phyloP scores from a whole-genome alignment of 2,329 filamentous ascomycete species.

The Pseudogymnoascus verrucosus region DNA sequence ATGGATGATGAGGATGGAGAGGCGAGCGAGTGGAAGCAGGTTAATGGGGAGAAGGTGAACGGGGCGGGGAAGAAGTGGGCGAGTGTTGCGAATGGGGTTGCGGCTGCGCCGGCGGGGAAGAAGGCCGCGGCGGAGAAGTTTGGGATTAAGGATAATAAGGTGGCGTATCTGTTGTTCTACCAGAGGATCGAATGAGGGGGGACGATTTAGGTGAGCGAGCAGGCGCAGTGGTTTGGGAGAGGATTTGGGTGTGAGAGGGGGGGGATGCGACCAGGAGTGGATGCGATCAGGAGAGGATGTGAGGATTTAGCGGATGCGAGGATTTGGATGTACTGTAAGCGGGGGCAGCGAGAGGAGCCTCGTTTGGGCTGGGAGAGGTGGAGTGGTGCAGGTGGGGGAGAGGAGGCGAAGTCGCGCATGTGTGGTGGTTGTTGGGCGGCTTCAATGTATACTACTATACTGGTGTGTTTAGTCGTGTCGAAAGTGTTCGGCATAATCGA shows the following conservation, averaged over 20 bases:
- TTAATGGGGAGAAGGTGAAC: constrained; percentile 50
- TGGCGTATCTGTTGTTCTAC: constrained; percentile 95
- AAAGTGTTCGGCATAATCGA: constrained; percentile 1
- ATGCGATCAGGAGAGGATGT: not conserved
- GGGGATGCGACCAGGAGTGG: too few species aligned
- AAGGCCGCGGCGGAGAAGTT: constrained; percentile 51
- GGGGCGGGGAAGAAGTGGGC: constrained; percentile 61
- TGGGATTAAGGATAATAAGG: constrained; percentile 81
- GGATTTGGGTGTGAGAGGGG: not conserved
- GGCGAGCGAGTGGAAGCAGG: constrained; percentile 77
- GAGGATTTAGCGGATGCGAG: not conserved
- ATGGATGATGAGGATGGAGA: constrained; percentile 58
- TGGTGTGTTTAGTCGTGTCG: not conserved
- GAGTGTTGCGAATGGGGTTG: constrained; percentile 57
- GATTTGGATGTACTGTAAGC: not conserved
- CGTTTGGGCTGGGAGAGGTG: not conserved
- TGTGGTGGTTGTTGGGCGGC: not conserved
- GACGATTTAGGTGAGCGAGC: not conserved
- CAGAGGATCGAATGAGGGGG: constrained; percentile 39
- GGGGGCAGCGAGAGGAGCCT: not conserved
- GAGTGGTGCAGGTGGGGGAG: not conserved
- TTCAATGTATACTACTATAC: constrained; percentile 3
- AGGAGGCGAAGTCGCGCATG: not conserved
- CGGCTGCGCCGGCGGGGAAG: constrained; percentile 34
- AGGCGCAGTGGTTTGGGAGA: not conserved